Conservation (phyloP, 2,329 filamentous ascomycete species). For the Chaetoscypha palmicola region DNA sequence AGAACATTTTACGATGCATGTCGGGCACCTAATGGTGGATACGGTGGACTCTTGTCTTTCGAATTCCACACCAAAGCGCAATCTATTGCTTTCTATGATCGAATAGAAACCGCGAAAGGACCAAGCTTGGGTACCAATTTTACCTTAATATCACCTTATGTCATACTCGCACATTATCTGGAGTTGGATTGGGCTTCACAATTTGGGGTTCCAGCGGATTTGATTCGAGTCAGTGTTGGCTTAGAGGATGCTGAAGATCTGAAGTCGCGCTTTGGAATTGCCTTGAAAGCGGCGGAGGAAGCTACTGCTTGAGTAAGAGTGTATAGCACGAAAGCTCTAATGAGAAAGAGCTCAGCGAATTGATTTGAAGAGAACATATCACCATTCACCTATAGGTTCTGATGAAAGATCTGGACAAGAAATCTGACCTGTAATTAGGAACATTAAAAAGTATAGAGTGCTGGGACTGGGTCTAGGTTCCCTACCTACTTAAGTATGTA, state of each 20-base stretch:
- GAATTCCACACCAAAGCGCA: constrained; percentile 66
- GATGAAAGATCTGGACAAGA: too few species aligned
- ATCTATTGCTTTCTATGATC: constrained; percentile 78
- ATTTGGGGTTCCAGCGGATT: constrained; percentile 71
- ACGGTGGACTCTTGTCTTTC: constrained; percentile 82
- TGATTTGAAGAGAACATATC: too few species aligned
- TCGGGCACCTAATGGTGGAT: constrained; percentile 67
- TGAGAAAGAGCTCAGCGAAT: too few species aligned
- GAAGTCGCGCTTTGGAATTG: constrained; percentile 54
- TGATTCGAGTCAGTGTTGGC: constrained; percentile 84
- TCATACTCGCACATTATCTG: constrained; percentile 81
- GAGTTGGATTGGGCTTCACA: constrained; percentile 86
- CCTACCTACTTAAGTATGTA: too few species aligned
- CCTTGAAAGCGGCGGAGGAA: constrained; percentile 53
- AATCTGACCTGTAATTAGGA: too few species aligned
- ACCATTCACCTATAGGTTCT: too few species aligned
- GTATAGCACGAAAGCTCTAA: too few species aligned
- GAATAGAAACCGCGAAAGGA: constrained; percentile 81
- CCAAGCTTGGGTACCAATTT: constrained; percentile 97
- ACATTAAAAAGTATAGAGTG: too few species aligned
- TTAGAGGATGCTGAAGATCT: constrained; percentile 70
- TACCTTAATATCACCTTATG: constrained; percentile 85
- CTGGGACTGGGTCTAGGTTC: too few species aligned
- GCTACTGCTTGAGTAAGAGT: too few species aligned
- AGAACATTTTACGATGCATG: constrained; percentile 71